A percentile compares a stretch with the other conserved stretches of the same genome.
Conservation (phyloP, 768 basidiomycete genomes). For the Hemileccinum rubropunctum region DNA sequence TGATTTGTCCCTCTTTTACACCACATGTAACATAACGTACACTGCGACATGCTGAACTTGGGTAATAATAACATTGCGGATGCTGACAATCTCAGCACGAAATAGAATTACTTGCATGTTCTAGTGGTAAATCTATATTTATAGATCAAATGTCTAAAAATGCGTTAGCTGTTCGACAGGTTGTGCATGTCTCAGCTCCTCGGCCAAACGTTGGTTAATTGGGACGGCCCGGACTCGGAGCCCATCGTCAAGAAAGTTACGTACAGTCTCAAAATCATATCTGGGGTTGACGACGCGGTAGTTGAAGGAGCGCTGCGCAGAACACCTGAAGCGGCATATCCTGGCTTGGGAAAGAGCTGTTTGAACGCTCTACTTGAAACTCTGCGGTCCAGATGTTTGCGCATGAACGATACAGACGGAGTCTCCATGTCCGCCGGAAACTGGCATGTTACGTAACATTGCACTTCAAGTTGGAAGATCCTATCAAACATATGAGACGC, state of each 20-base stretch:
- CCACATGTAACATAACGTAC: constrained; percentile 32
- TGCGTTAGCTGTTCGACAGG: neutral
- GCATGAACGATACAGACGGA: constrained; percentile 68
- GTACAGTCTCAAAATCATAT: no score
- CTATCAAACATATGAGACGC: neutral
- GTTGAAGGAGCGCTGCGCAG: no score
- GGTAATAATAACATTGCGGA: constrained; percentile 20
- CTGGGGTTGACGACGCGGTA: no score
- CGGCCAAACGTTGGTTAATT: constrained; percentile 46
- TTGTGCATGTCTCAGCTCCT: constrained; percentile 62
- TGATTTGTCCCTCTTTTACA: constrained; percentile 15
- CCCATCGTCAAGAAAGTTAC: constrained; percentile 41
- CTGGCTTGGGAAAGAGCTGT: no score
- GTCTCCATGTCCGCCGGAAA: constrained; percentile 42
- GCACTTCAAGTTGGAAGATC: constrained; percentile 42
- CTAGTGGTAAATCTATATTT: neutral
- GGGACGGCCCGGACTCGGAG: constrained; percentile 37
- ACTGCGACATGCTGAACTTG: constrained; percentile 27
- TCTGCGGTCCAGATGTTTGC: constrained; percentile 55
- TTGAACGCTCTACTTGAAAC: no score
- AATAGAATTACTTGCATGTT: constrained; percentile 2
- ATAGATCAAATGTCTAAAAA: neutral
- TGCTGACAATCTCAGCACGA: constrained; percentile 8
- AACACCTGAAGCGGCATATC: no score
- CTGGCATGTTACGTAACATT: constrained; percentile 51